Evolutionary conservation across 2,329 filamentous ascomycete species (phyloP).

Genomic region (Penicillium sp.): DNA sequence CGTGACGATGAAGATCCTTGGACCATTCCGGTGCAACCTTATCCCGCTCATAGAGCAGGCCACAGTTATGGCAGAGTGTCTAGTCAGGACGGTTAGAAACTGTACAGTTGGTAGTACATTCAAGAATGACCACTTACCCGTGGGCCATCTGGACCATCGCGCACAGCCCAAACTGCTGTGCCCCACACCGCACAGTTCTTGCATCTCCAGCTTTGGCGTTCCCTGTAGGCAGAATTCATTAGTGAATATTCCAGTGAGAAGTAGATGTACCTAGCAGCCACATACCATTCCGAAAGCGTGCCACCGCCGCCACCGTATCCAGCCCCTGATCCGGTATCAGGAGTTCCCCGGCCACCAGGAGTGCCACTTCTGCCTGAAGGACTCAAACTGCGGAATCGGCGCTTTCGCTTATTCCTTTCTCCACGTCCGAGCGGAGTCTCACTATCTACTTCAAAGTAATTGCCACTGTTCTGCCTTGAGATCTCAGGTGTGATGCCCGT

Average conservation of each 20-base stretch:
- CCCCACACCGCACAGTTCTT: constrained; percentile 85
- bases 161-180: constrained; percentile 87
- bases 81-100: constrained; percentile 37
- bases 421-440: constrained; percentile 88
- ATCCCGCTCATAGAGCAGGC: constrained; percentile 82
- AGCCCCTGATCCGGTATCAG: constrained; percentile 61
- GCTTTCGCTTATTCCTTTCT: constrained; percentile 92
- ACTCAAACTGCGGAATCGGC: constrained; percentile 82
- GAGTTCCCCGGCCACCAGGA: constrained; percentile 71
- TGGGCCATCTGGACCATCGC: constrained; percentile 81
- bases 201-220: constrained; percentile 83
- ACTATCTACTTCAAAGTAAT: constrained; percentile 57
- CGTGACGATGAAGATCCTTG: constrained; percentile 61
- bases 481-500: constrained; percentile 75
- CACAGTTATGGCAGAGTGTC: constrained; percentile 92
- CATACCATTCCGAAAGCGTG: constrained; percentile 63
- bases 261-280: background rate
- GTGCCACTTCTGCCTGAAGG: constrained; percentile 68
- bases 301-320: constrained; percentile 67
- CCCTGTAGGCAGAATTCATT: constrained; percentile 44
- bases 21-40: constrained; percentile 77
- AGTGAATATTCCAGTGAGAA: background rate
- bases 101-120: background rate
- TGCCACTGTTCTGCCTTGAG: constrained; percentile 52
- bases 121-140: constrained; percentile 58